Evolutionary conservation across 1,284 basidiomycete genomes (phyloP).

Genomic region (Ceratorhiza oryzae-sativae): DNA sequence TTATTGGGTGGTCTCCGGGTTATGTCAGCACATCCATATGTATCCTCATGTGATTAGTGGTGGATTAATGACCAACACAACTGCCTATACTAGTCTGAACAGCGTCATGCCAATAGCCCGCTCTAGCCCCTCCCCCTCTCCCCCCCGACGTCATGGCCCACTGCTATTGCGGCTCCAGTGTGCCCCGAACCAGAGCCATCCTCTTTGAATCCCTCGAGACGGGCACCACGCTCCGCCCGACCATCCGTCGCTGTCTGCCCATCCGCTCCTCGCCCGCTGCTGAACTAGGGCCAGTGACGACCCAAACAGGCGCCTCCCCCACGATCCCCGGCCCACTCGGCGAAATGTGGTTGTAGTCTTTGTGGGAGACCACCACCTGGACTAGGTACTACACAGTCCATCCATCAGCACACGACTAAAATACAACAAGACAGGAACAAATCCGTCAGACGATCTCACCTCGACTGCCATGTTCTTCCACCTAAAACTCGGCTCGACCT

Average conservation of each 20-base stretch:
- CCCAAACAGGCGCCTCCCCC: constrained; percentile 24
- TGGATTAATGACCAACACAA: not conserved
- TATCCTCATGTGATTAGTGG: not conserved
- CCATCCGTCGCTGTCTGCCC: not conserved
- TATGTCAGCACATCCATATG: not conserved
- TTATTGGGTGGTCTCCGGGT: not conserved
- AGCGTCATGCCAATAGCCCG: too few relatives aligned
- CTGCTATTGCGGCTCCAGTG: not conserved
- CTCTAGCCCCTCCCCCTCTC: too few relatives aligned
- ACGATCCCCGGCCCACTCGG: constrained; percentile 29
- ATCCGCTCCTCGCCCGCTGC: not conserved
- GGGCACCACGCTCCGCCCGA: constrained; percentile 17
- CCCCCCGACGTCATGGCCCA: not conserved
- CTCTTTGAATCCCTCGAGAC: constrained; percentile 1
- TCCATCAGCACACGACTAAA: not conserved
- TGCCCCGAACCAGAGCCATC: not conserved
- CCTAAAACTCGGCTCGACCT: constrained; percentile 12
- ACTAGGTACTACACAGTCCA: constrained; percentile 13
- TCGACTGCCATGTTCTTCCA: constrained; percentile 37
- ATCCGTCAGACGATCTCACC: not conserved
- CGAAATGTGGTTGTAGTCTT: constrained; percentile 19
- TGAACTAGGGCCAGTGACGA: not conserved
- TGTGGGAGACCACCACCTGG: constrained; percentile 10
- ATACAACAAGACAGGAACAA: not conserved
- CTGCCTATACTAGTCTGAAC: not conserved